These are phyloP conservation scores for Corrigiola litoralis DNA, from an alignment of 179 eudicot species.

Conservation along the genomic window DNA sequence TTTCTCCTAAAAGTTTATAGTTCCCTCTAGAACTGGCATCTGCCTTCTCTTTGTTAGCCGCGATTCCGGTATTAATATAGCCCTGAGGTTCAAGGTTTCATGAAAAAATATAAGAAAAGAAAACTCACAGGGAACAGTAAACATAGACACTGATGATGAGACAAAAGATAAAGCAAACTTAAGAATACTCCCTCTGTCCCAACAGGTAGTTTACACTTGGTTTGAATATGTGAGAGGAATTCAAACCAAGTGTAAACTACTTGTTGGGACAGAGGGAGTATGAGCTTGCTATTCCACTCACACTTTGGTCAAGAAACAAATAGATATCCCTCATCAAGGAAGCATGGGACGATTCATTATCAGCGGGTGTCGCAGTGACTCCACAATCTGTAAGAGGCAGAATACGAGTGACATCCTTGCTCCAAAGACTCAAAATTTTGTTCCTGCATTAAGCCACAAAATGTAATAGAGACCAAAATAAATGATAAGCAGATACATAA, in stretches of 20 bases:
- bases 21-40: slow-evolving; percentile 44
- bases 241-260: no score
- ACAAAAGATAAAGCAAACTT: not conserved
- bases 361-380: slow-evolving; percentile 44
- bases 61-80: slow-evolving; percentile 86
- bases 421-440: slow-evolving; percentile 84
- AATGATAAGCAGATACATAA: not conserved
- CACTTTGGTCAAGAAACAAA: slow-evolving; percentile 75
- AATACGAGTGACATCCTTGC: slow-evolving; percentile 78
- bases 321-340: slow-evolving; percentile 74
- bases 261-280: no score
- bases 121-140: not conserved
- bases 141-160: not conserved
- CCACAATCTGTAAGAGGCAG: slow-evolving; percentile 84
- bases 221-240: no score
- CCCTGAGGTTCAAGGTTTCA: slow-evolving; percentile 49
- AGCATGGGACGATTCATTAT: slow-evolving; percentile 45
- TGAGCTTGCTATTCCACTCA: slow-evolving; percentile 41
- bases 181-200: no score
- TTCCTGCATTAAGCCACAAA: slow-evolving; percentile 51
- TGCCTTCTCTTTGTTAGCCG: slow-evolving; percentile 57
- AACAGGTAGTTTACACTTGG: no score
- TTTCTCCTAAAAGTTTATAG: slow-evolving; percentile 57
- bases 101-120: not conserved
- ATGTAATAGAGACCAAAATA: not conserved